These are phyloP conservation scores for Aspergillus bombycis DNA, from an alignment of 2,329 filamentous ascomycete species.

Conservation along the genomic window DNA sequence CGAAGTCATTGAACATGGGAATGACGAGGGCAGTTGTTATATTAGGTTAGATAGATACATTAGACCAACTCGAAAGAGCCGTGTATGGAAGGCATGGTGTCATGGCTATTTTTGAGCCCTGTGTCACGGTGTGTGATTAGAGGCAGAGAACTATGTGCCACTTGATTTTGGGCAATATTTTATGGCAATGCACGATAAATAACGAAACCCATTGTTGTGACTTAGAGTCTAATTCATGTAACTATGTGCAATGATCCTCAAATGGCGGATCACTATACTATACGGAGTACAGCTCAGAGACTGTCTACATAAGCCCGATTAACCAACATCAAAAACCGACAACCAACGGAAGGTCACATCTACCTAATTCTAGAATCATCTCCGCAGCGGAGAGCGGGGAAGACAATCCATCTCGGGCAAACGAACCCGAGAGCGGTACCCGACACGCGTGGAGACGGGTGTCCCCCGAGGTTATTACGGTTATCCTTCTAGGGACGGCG, in stretches of 20 bases:
- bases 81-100: neutral
- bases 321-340: neutral
- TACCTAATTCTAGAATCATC: neutral
- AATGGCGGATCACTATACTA: too few species aligned
- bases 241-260: too few species aligned
- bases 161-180: too few species aligned
- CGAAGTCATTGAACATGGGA: neutral
- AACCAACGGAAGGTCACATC: neutral
- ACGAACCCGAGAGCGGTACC: slow-evolving; percentile 28
- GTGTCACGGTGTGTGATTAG: neutral
- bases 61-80: neutral
- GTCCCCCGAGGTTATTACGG: slow-evolving; percentile 32
- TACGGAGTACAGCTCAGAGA: too few species aligned
- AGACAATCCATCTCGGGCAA: slow-evolving; percentile 12
- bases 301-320: neutral
- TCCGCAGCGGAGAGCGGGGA: slow-evolving; percentile 10
- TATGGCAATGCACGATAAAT: neutral
- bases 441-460: slow-evolving; percentile 16
- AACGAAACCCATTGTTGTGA: neutral
- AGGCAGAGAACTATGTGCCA: neutral
- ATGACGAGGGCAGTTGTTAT: neutral
- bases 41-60: neutral
- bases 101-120: neutral
- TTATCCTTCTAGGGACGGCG: slow-evolving; percentile 9
- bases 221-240: neutral